Base-by-base conservation (phyloP, 768 basidiomycete species). In the Brasilioporus rufonigricans region DNA sequence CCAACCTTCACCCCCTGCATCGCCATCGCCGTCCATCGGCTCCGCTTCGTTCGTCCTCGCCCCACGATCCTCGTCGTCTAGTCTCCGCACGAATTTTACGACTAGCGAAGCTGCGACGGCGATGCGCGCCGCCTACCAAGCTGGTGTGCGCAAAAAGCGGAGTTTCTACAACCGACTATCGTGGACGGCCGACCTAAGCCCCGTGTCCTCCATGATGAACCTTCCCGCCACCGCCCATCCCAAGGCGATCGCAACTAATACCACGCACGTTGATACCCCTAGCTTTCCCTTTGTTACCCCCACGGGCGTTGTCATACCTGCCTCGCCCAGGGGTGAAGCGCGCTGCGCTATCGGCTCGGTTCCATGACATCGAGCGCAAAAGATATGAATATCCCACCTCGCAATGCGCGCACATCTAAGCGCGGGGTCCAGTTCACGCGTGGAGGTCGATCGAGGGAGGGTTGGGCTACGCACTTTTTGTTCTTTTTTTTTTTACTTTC, bases 51-150 rank as follows among this genome's bases (percentile, higher is more conserved):
- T 69, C 35, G 39, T 62, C 43, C 60, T 67, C 23, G 63, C 65
- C 4, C 13, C 69, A 2, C 59, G 67, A 10, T 67, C 67, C 19
- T 67, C 69, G 2, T 66, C 65, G 3, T 72, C 71, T 11, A 69
- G 69, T 51, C 65, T 71, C 2, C 56, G 64, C 36, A 52, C 67
- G 3, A 58, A 10, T 18, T 38, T 47, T 12, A 56, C 55, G 23
- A 63, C 58, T 3, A 68, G 51, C 19, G 59, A 61, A 23, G 67
- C 70, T 4, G 53, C 70, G 0, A 60, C 19, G 0, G 61, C 58
- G 33, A 68, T 71, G 64, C 68, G 70, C 1, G 71, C 71, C 2
- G 70, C 70, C 3, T 71, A 71, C 56, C 46, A 63, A 29, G 70
- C 61, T 0, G 63, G 70, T 31, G 59, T 68, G 12, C 70, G 70